Percentiles rank a stretch among this genome's conserved stretches.
Evolutionary conservation across 768 basidiomycete species (phyloP).

Genomic region (Tubosaeta sp.): DNA sequence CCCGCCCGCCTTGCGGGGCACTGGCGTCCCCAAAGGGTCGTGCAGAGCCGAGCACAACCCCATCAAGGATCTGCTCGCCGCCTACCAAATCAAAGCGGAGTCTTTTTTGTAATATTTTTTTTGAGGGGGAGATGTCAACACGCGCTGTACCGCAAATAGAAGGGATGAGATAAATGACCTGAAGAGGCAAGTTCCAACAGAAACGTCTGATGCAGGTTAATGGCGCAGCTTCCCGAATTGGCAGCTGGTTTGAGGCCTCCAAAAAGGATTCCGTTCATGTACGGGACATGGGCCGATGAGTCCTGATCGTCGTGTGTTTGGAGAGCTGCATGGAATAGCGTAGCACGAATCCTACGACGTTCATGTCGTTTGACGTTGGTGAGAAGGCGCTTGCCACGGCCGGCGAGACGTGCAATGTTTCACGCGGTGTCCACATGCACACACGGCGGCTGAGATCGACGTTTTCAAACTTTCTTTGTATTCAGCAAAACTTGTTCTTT

Average conservation of each 20-base stretch:
- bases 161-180: constrained; percentile 13
- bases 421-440: not conserved
- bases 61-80: not conserved
- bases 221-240: constrained; percentile 6
- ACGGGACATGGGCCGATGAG: not conserved
- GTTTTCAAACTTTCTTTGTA: constrained; percentile 8
- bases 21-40: not conserved
- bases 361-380: constrained; percentile 8
- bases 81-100: not conserved
- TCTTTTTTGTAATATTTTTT: not conserved
- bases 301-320: constrained; percentile 12
- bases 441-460: too few relatives aligned
- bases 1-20: not conserved
- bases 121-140: constrained; percentile 1
- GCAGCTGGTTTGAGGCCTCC: constrained; percentile 18
- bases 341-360: not conserved
- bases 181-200: constrained; percentile 27
- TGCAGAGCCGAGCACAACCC: not conserved
- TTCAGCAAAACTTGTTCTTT: constrained; percentile 29
- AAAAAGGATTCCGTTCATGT: constrained; percentile 9
- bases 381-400: constrained; percentile 6
- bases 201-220: constrained; percentile 23
- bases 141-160: constrained; percentile 11
- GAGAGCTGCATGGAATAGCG: too few relatives aligned
- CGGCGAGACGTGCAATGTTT: constrained; percentile 3